Base-by-base conservation (phyloP, 345 rosid genomes). In the Toxicodendron radicans region DNA sequence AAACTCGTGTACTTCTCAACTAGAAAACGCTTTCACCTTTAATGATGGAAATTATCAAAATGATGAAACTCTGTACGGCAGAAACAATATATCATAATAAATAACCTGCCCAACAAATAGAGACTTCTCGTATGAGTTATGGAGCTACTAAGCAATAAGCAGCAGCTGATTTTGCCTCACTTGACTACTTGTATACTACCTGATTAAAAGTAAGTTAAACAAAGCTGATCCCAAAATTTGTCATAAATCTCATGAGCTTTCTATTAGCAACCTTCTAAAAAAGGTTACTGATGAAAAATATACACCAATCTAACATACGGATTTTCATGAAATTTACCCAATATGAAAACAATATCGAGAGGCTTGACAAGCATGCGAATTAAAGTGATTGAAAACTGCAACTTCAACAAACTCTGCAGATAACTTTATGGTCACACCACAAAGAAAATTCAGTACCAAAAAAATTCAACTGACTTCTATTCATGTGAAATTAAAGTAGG, bases 391-490 rank as follows among this genome's bases (percentile, higher is more conserved):
- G 2, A 46, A 48, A 7, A 33, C 23, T 11, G 23, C 33, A 60
- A 72, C 48, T n/a, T 35, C 0, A 23, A 38, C 68, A 35, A 52
- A 51, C 62, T 51, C 30, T 62, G 35, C 6, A 35, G 17, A 38
- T 32, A 23, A 23, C 21, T 4, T 21, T 49, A 63, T 16, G 35
- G 68, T 35, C 27, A 27, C 21, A 41, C 57, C 33, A 77, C 46
- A 13, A 49, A 65, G 33, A 76, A 64, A 57, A 65, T 46, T 18
- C 23, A 67, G 20, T 18, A 5, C 18, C 59, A 60, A 60, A 18
- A 58, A 41, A 13, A 60, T 61, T 74, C 73, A 54, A 51, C 67
- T 11, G 56, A 71, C 68, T 27, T 43, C 2, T 48, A 20, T 71
- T 51, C 16, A 17, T 51, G 1, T 66, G 43, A 41, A 41, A 52